Evolutionary conservation across 306 rosid genomes (phyloP), one percentile per base, ranked within the genome.

Genomic region (Sechiopsis laciniata): DNA sequence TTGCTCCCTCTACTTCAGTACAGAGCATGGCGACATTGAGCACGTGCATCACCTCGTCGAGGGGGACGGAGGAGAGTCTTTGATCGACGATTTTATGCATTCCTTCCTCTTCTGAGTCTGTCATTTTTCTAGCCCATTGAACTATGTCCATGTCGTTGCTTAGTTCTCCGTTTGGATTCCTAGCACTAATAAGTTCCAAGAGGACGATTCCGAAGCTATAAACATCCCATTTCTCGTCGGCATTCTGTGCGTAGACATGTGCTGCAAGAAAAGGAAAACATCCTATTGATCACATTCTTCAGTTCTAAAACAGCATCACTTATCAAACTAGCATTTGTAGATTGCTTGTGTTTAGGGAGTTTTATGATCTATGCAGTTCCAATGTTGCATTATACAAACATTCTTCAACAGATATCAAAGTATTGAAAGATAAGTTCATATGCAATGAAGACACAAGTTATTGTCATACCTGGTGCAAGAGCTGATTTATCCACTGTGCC

Each of bases 1-100:
- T 93, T n/a, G 91, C 94, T 5, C 94, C 97, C 24, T 88, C 97
- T 80, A 90, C 98, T 80, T 90, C 97, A 26, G 91, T 96, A 56
- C 98, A 93, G 1, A 93, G 84, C 88, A 93, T 83, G 51, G 98
- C 98, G 1, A 93, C 97, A 62, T 93, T 87, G 82, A 93, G 89
- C 1, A 90, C 88, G 70, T 93, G 98, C 89, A 88, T 90, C 56
- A 87, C 94, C 74, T 93, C 98, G 6, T 88, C 88, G 66, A 93
- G 92, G 19, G 98, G 97, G 63, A 92, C 87, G 3, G 96, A 87
- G 15, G 96, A 85, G 77, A 92, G 95, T 55, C 97, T 84, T 48
- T 95, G 86, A 78, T 92, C 97, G 22, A 90, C 87, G 55, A 92
- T 88, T 76, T 63, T 63, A n/a, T 37, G 51, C n/a, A 63, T 4